Evolutionary conservation across 768 basidiomycete genomes (phyloP), one percentile per base, ranked within the genome.

Genomic region (Psilocybe cubensis): DNA sequence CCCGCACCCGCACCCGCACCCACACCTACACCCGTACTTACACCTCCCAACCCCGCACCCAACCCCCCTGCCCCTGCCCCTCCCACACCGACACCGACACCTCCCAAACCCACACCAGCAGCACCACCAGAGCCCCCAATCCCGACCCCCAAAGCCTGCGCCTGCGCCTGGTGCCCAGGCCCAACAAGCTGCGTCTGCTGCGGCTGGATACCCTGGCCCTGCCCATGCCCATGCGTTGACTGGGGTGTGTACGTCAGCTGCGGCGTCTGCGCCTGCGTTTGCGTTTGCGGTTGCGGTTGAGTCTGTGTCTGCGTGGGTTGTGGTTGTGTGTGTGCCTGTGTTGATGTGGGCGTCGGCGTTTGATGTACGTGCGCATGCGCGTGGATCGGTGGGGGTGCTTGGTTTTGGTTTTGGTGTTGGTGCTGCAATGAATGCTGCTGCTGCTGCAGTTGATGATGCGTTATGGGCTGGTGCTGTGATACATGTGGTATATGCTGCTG

Each of bases 261-360:
- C n/a, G n/a, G n/a, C n/a, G n/a, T n/a, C n/a, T n/a, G n/a, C n/a
- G n/a, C n/a, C n/a, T 24, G 41, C 49, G 45, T 17, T n/a, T 59
- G 64, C 12, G 50, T 42, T 28, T 62, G 49, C 33, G 11, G 23
- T 28, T 57, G 38, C 6, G 47, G 25, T 18, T 57, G 54, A 14
- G 57, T 51, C 25, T 58, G 59, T 23, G 52, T 49, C 29, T 56
- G 60, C 21, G 44, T 45, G 10, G 18, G 43, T 21, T 21, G 40
- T 14, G 14, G 5, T 14, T 41, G 40, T 5, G 17, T 14, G 17
- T 41, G 40, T 41, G 4, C 17, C 40, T 41, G 40, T 41, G 4
- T 4, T 41, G 17, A 20, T 14, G 12, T 3, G 20, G 4, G 40
- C 40, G 40, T 20, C 20, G 25, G 25, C 9, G 8, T 46, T 3